Percentiles rank a stretch among this genome's conserved stretches.
Evolutionary conservation across 23 red algal species (phyloP).

Genomic region (Gracilaria gracilis): DNA sequence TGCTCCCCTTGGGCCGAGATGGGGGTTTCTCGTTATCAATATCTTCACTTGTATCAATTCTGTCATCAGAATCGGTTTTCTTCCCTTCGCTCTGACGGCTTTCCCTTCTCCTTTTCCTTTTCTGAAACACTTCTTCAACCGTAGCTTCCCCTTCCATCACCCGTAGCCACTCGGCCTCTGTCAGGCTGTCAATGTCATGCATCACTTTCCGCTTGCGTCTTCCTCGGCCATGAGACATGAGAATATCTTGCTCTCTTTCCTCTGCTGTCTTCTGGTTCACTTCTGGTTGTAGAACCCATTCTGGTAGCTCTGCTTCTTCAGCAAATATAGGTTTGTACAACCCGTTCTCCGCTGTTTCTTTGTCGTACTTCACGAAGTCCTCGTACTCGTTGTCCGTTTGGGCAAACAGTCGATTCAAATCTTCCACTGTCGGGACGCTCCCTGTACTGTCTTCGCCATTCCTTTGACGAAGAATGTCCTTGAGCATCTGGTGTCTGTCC

Average conservation of each 20-base stretch:
- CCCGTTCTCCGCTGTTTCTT: slow-evolving; percentile 47
- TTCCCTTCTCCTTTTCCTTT: slow-evolving; percentile 34
- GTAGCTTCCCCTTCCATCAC: slow-evolving; percentile 70
- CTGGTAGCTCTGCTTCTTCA: slow-evolving; percentile 71
- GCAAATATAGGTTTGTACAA: slow-evolving; percentile 41
- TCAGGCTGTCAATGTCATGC: slow-evolving; percentile 56
- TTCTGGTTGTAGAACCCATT: slow-evolving; percentile 81
- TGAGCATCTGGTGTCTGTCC: slow-evolving; percentile 86
- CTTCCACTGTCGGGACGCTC: slow-evolving; percentile 67
- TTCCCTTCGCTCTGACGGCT: slow-evolving; percentile 31
- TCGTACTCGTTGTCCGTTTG: slow-evolving; percentile 85
- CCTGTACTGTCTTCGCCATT: slow-evolving; percentile 75
- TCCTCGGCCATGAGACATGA: slow-evolving; percentile 72
- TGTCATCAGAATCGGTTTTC: slow-evolving; percentile 15
- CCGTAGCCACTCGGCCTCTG: slow-evolving; percentile 73
- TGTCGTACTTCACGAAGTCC: slow-evolving; percentile 80
- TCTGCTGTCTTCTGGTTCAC: slow-evolving; percentile 65
- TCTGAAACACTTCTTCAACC: slow-evolving; percentile 60
- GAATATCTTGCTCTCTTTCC: slow-evolving; percentile 69
- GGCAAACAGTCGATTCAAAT: slow-evolving; percentile 90
- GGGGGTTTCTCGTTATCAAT: slow-evolving; percentile 11
- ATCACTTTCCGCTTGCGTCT: slow-evolving; percentile 57
- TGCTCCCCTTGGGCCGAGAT: background rate
- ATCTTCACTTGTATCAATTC: slow-evolving; percentile 1
- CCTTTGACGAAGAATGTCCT: slow-evolving; percentile 76